These are phyloP conservation scores for Cytospora paraplurivora DNA, from an alignment of 2,329 filamentous ascomycete species.

Conservation along the genomic window DNA sequence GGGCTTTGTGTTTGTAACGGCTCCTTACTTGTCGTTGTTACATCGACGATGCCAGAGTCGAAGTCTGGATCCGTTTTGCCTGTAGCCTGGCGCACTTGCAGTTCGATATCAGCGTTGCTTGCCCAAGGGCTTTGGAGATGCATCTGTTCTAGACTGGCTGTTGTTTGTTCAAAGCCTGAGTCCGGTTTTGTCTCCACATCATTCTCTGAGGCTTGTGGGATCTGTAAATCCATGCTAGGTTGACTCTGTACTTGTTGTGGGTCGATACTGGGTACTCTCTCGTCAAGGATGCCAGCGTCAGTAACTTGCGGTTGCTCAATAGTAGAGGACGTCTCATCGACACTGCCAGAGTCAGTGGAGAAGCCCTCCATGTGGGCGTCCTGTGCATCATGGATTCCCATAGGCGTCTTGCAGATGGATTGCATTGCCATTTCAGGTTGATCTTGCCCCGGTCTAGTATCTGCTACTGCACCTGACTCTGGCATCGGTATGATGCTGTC, in stretches of 20 bases:
- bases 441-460: not conserved
- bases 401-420: not conserved
- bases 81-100: constrained; percentile 1
- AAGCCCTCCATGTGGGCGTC: not conserved
- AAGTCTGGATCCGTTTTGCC: not conserved
- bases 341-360: not conserved
- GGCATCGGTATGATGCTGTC: not conserved
- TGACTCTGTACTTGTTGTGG: constrained; percentile 3
- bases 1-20: constrained; percentile 3
- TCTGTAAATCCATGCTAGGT: not conserved
- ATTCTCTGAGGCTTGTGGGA: not conserved
- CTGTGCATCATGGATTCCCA: not conserved
- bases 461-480: not conserved
- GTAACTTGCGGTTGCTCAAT: not conserved
- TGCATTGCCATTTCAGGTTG: not conserved
- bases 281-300: not conserved
- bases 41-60: not conserved
- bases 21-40: not conserved
- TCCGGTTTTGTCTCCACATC: not conserved
- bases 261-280: not conserved
- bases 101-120: not conserved
- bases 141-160: not conserved
- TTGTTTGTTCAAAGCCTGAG: not conserved
- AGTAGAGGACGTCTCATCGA: not conserved
- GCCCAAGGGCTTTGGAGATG: constrained; percentile 8